Conservation (phyloP, 768 basidiomycete genomes). For the Tulasnella sp. region DNA sequence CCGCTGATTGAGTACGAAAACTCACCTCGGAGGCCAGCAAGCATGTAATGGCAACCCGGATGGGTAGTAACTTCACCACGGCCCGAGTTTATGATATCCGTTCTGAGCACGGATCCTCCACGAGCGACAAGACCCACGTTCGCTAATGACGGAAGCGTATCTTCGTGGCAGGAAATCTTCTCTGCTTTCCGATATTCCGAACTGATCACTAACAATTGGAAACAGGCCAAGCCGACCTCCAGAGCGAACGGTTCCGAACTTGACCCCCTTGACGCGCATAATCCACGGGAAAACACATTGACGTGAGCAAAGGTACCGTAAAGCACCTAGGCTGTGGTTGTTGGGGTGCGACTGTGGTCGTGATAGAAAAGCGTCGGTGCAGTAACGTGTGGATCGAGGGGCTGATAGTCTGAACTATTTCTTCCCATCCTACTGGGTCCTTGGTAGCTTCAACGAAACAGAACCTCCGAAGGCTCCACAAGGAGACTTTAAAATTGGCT, state of each 20-base stretch:
- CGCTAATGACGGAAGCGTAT: slow-evolving; percentile 76
- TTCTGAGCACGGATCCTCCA: slow-evolving; percentile 56
- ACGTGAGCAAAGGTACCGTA: too few relatives aligned
- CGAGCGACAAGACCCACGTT: slow-evolving; percentile 86
- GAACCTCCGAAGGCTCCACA: slow-evolving; percentile 91
- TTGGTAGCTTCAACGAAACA: slow-evolving; percentile 69
- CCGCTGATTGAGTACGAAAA: neutral
- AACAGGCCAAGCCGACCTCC: slow-evolving; percentile 69
- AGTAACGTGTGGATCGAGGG: too few relatives aligned
- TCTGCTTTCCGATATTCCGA: slow-evolving; percentile 61
- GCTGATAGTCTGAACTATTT: slow-evolving; percentile 67
- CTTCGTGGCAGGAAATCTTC: slow-evolving; percentile 80
- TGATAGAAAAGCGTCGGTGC: too few relatives aligned
- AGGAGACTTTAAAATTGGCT: slow-evolving; percentile 75
- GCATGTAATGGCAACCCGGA: slow-evolving; percentile 86
- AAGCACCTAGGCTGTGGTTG: too few relatives aligned
- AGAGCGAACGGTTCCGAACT: slow-evolving; percentile 74
- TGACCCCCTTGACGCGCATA: slow-evolving; percentile 66
- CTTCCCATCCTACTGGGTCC: slow-evolving; percentile 56
- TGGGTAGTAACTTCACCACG: slow-evolving; percentile 70
- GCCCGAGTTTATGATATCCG: slow-evolving; percentile 1
- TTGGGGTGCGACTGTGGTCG: too few relatives aligned
- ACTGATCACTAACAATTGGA: slow-evolving; percentile 74
- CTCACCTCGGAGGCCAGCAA: slow-evolving; percentile 77
- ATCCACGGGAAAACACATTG: too few relatives aligned